These are phyloP conservation scores for Syzygium grande DNA, from an alignment of 345 rosid species.

Conservation along the genomic window DNA sequence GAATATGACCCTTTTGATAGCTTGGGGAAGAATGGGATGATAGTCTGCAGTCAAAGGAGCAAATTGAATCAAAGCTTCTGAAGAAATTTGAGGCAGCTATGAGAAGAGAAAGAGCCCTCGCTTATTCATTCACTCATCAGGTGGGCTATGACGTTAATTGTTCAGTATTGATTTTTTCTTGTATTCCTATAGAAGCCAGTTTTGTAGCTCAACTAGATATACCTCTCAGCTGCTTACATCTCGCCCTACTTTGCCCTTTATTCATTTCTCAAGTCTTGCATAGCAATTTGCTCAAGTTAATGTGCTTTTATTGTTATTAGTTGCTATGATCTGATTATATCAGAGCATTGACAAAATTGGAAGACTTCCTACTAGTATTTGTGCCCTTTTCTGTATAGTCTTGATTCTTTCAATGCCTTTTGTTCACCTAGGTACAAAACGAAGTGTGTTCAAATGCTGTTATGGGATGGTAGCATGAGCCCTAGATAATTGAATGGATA, in stretches of 20 bases:
- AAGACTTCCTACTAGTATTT: neutral
- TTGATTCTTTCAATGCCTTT: neutral
- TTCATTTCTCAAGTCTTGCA: neutral
- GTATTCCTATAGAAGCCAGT: neutral
- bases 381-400: neutral
- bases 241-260: neutral
- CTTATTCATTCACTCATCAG: conserved; percentile 92
- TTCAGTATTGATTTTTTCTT: neutral
- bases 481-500: neutral
- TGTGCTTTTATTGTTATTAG: neutral
- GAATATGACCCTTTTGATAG: conserved; percentile 24
- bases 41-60: conserved; percentile 83
- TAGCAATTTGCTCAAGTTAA: neutral
- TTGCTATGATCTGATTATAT: neutral
- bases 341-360: neutral
- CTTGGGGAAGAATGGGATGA: conserved; percentile 93
- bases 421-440: neutral
- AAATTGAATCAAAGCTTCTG: conserved; percentile 71
- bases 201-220: neutral
- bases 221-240: neutral
- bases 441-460: neutral
- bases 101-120: conserved; percentile 93
- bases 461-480: neutral
- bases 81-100: conserved; percentile 84
- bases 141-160: conserved; percentile 16